Base-by-base conservation (phyloP, 306 rosid genomes). In the Quercus rubra region DNA sequence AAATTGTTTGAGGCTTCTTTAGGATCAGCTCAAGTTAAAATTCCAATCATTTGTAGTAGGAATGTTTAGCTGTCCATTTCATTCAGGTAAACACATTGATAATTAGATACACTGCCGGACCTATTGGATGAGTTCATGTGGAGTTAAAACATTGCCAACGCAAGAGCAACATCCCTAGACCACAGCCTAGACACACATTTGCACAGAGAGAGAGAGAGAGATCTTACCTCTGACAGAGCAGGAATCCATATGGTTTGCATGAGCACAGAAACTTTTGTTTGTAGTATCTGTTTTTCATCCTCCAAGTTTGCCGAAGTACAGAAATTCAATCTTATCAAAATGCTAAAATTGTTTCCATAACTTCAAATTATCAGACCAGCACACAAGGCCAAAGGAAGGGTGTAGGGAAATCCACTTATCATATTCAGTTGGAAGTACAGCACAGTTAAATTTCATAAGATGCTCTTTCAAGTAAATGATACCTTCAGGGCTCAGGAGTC, bases 181-280 rank as follows among this genome's bases (percentile, higher is more conserved):
- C 18, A 17, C 35, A 25, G 33, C 12, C 68, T 18, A 20, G 3
- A 17, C 15, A 54, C 13, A 54, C 13, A 6, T 4, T 3, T 4
- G 4, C 33, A 30, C 33, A 30, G 33, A 33, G 14, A 73, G 43
- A 66, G 90, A 87, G 76, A 87, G 90, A 81, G 82, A 76, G 61
- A 82, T 69, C 74, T 80, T 91, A 92, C 98, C 91, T 92, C 91
- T 5, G 99, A 94, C 75, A 94, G 89, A 83, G 93, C 86, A 71
- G 95, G 93, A 80, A 94, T 92, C 73, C 93, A 97, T 27, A 94
- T 85, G n/a, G n/a, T n/a, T n/a, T n/a, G n/a, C n/a, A n/a, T n/a
- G n/a, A n/a, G n/a, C n/a, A n/a, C n/a, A n/a, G n/a, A n/a, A n/a
- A n/a, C n/a, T n/a, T n/a, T n/a, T n/a, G n/a, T n/a, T n/a, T n/a